Base-by-base conservation (phyloP, 352 stramenopile genomes). In the Phytophthora tentaculata region DNA sequence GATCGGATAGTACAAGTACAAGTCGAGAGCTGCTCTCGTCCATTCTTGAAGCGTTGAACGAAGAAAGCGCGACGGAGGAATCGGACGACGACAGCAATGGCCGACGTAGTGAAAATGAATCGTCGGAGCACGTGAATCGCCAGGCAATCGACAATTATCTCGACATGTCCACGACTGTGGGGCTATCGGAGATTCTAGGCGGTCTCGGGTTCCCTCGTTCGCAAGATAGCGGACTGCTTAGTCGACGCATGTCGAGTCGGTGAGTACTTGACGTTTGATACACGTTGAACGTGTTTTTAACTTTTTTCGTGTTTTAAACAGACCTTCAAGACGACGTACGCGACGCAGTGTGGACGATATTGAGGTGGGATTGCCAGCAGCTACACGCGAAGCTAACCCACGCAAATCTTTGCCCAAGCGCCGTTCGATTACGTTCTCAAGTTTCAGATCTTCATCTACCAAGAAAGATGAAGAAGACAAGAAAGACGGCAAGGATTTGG, bases 81-180 rank as follows among this genome's bases (percentile, higher is more conserved):
- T 83, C 69, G 0, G 75, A 83, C 17, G 67, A 68, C 5, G 32
- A 79, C 39, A 56, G 64, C 41, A 64, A 58, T 32, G 71, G 76
- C 37, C 47, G 67, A 37, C 61, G 57, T 24, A 72, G 66, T 61
- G 66, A 69, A 60, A 71, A 49, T 17, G 85, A 90, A 23, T 61
- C 51, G 63, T 79, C 78, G 5, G 76, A 87, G 41, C 64, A 84
- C 23, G 82, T 88, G 44, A 92, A 84, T 73, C 84, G 83, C 29
- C 83, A 92, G 29, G 87, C 79, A 19, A 95, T 95, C 50, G 87
- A 94, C 64, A 95, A 95, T 71, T 95, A 92, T 57, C 69, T 95
- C 41, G 83, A 95, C 50, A 93, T 95, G 83, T 93, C 85, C 2
- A 77, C 87, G 16, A 91, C 80, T 32, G 81, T 90, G 59, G 81